Evolutionary conservation across 208 protist species (phyloP).

Genomic region (Angomonas ambiguus): DNA sequence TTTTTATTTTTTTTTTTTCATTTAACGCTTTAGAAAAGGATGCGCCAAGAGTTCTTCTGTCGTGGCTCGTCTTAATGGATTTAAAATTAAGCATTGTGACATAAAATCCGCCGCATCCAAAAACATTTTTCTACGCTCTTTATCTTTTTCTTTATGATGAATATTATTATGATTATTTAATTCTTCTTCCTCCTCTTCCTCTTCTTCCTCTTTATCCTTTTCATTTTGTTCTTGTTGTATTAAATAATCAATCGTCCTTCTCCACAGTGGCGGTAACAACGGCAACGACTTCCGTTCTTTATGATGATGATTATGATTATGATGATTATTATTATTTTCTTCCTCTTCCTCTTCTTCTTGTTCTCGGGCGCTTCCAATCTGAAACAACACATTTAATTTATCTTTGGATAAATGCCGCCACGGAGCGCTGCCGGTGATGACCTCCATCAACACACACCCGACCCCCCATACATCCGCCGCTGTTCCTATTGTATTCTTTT

Average conservation of each 20-base stretch:
- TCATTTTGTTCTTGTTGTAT: too few species aligned
- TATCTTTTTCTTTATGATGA: too few species aligned
- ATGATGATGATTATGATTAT: neutral
- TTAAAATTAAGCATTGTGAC: constrained; percentile 39
- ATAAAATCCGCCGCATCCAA: constrained; percentile 56
- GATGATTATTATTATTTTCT: constrained; percentile 18
- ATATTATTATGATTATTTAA: too few species aligned
- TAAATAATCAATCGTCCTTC: too few species aligned
- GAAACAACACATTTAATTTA: constrained; percentile 53
- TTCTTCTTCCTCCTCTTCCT: too few species aligned
- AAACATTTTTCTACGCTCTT: constrained; percentile 30
- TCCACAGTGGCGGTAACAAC: too few species aligned
- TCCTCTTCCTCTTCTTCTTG: constrained; percentile 16
- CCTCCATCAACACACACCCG: constrained; percentile 82
- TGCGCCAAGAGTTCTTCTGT: constrained; percentile 60
- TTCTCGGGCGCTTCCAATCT: constrained; percentile 45
- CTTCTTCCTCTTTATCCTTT: too few species aligned
- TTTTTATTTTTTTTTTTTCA: constrained; percentile 12
- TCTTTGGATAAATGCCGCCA: constrained; percentile 62
- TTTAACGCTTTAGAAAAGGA: constrained; percentile 48
- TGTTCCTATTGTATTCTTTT: constrained; percentile 47
- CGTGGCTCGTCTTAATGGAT: constrained; percentile 55
- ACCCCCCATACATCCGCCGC: constrained; percentile 81
- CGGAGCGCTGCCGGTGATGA: constrained; percentile 61
- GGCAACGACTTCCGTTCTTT: too few species aligned